These are phyloP conservation scores for Aspergillus affinis DNA, from an alignment of 495 filamentous ascomycete species.

Conservation along the genomic window DNA sequence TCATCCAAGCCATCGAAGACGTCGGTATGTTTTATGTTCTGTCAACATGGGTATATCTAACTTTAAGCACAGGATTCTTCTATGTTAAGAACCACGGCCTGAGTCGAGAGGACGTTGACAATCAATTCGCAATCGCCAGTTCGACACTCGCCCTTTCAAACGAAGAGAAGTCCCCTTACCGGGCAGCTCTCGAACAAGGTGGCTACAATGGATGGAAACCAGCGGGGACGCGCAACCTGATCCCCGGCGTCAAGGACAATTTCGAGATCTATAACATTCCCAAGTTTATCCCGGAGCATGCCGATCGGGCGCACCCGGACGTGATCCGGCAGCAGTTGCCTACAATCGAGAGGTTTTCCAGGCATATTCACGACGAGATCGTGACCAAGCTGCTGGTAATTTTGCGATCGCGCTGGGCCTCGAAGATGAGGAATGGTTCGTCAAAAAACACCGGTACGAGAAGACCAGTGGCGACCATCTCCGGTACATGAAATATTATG, in stretches of 20 bases:
- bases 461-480: constrained; percentile 46
- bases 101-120: constrained; percentile 47
- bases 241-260: constrained; percentile 44
- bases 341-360: constrained; percentile 51
- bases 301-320: constrained; percentile 42
- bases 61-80: constrained; percentile 39
- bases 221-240: constrained; percentile 24
- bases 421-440: constrained; percentile 48
- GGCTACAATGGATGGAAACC: constrained; percentile 43
- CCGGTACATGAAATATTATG: constrained; percentile 55
- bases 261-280: constrained; percentile 56
- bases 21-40: constrained; percentile 28
- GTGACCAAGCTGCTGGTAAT: constrained; percentile 46
- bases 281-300: constrained; percentile 45
- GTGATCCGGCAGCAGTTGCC: constrained; percentile 37
- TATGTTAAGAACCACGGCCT: constrained; percentile 53
- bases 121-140: constrained; percentile 52
- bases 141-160: constrained; percentile 49
- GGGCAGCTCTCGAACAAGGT: constrained; percentile 41
- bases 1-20: constrained; percentile 49
- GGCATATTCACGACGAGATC: constrained; percentile 48
- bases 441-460: constrained; percentile 49
- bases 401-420: constrained; percentile 54
- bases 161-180: constrained; percentile 48
- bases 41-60: background rate